phyloP scores from a whole-genome alignment of 129 eudicot species.

The Ambrosia artemisiifolia region DNA sequence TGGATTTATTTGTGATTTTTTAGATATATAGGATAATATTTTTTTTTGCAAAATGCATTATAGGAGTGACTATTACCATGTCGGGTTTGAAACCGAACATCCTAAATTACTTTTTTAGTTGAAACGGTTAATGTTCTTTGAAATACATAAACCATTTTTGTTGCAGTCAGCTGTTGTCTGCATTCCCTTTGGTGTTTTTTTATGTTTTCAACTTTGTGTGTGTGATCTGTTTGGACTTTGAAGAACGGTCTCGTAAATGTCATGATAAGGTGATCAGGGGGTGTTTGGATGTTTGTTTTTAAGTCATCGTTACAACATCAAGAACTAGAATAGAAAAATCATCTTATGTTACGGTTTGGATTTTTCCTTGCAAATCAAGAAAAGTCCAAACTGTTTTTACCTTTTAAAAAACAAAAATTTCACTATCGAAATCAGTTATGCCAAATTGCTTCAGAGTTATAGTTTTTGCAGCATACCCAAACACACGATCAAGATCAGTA shows the following conservation, averaged over 20 bases:
- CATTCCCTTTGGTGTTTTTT: background rate
- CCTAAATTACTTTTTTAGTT: background rate
- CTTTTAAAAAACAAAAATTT: no score
- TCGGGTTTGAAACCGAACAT: background rate
- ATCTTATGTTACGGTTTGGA: conserved; percentile 3
- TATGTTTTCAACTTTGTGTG: background rate
- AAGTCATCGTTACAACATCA: background rate
- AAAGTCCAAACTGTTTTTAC: background rate
- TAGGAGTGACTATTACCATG: background rate
- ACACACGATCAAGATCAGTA: background rate
- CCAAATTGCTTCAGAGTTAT: no score
- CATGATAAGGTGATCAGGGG: background rate
- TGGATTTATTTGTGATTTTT: background rate
- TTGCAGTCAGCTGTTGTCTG: background rate
- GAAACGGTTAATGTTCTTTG: background rate
- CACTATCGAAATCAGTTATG: no score
- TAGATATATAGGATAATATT: background rate
- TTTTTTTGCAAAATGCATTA: background rate
- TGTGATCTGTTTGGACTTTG: background rate
- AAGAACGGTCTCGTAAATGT: background rate
- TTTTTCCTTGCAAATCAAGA: background rate
- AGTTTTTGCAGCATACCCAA: background rate
- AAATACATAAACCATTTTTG: conserved; percentile 3
- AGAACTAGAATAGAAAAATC: background rate
- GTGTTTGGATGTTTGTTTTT: background rate